Evolutionary conservation across 2,329 filamentous ascomycete species (phyloP).

Genomic region (Tolypocladium nubicola): DNA sequence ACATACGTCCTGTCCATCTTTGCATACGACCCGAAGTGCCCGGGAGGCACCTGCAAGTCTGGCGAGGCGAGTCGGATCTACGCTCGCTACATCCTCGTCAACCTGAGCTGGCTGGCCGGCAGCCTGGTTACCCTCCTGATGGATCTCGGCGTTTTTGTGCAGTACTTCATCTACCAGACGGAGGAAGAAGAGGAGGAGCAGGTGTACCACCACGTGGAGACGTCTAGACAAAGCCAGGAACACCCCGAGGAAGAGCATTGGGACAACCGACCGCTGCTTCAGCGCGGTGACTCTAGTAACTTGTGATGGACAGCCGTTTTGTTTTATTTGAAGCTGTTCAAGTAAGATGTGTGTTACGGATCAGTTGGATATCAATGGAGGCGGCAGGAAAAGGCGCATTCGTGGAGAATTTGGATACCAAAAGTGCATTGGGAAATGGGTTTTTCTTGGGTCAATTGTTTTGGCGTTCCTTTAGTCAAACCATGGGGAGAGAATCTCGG

Average conservation of each 20-base stretch:
- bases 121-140: slow-evolving; percentile 79
- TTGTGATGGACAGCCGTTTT: neutral
- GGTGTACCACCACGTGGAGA: slow-evolving; percentile 12
- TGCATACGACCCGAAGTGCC: slow-evolving; percentile 72
- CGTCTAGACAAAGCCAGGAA: slow-evolving; percentile 1
- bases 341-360: neutral
- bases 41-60: slow-evolving; percentile 40
- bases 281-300: slow-evolving; percentile 17
- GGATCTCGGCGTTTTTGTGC: slow-evolving; percentile 77
- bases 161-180: slow-evolving; percentile 77
- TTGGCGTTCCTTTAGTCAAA: neutral
- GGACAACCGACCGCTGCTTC: slow-evolving; percentile 29
- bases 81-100: slow-evolving; percentile 74
- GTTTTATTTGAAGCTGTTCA: neutral
- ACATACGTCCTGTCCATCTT: slow-evolving; percentile 90
- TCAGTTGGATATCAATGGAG: neutral
- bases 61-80: slow-evolving; percentile 63
- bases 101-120: slow-evolving; percentile 81
- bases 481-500: neutral
- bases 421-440: neutral
- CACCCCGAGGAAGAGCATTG: slow-evolving; percentile 16
- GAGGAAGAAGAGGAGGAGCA: slow-evolving; percentile 19
- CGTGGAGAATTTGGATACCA: neutral
- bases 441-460: neutral
- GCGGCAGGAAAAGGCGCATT: neutral